Conservation (phyloP, 2,329 filamentous ascomycete species). For the Thielaviopsis ethacetica region DNA sequence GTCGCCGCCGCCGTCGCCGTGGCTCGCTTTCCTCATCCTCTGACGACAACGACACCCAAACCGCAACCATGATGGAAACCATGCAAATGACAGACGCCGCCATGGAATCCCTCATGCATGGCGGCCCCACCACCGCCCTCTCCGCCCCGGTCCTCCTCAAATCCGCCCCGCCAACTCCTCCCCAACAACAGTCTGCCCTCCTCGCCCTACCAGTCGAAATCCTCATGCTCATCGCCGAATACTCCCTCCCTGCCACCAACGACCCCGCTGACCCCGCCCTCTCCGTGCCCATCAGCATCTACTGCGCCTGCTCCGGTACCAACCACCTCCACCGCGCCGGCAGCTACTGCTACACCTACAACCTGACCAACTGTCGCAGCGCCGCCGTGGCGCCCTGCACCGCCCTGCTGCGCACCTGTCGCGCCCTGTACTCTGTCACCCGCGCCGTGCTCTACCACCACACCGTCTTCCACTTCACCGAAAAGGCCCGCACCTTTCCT, state of each 20-base stretch:
- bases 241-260: neutral
- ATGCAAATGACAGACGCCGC: too few relatives aligned
- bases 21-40: neutral
- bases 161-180: neutral
- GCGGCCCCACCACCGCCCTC: too few relatives aligned
- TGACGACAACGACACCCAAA: neutral
- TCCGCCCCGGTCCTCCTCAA: too few relatives aligned
- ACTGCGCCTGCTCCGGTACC: slow-evolving; percentile 18
- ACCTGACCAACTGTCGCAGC: slow-evolving; percentile 6
- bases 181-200: neutral
- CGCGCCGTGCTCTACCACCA: slow-evolving; percentile 28
- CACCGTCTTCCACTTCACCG: slow-evolving; percentile 30
- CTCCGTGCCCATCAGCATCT: slow-evolving; percentile 21
- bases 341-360: slow-evolving; percentile 19
- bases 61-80: too few relatives aligned
- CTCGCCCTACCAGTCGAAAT: slow-evolving; percentile 8
- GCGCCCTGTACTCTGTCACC: slow-evolving; percentile 22
- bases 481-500: slow-evolving; percentile 22
- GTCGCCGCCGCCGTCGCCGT: neutral
- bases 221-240: slow-evolving; percentile 7
- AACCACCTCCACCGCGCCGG: slow-evolving; percentile 18
- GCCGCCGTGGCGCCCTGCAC: slow-evolving; percentile 17
- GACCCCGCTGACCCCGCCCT: slow-evolving; percentile 13
- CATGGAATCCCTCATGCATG: too few relatives aligned
- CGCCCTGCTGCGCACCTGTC: slow-evolving; percentile 23